These are phyloP conservation scores for Sporisorium scitamineum DNA, from an alignment of 1,284 basidiomycete species.

Conservation along the genomic window DNA sequence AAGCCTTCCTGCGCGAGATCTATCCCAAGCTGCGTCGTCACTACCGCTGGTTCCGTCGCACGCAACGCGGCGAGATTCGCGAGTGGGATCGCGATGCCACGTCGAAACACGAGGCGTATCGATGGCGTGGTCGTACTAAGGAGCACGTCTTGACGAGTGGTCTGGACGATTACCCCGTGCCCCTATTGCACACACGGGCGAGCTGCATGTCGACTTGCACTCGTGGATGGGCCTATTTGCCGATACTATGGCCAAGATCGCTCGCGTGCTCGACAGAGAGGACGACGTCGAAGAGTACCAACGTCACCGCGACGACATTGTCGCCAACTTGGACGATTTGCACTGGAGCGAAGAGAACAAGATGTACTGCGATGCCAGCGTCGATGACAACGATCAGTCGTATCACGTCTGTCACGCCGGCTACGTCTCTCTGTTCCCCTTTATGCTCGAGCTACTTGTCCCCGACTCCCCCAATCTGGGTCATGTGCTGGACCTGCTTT, in stretches of 20 bases:
- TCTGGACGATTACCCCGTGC: slow-evolving; percentile 94
- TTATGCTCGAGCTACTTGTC: slow-evolving; percentile 78
- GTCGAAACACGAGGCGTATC: slow-evolving; percentile 87
- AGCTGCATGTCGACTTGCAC: slow-evolving; percentile 90
- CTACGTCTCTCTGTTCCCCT: slow-evolving; percentile 92
- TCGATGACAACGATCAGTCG: slow-evolving; percentile 87
- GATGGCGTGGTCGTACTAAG: slow-evolving; percentile 91
- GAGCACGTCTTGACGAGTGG: slow-evolving; percentile 90
- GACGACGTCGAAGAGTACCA: slow-evolving; percentile 83
- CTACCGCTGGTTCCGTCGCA: slow-evolving; percentile 94
- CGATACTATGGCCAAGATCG: slow-evolving; percentile 63
- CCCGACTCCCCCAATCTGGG: slow-evolving; percentile 82
- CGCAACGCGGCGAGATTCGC: slow-evolving; percentile 86
- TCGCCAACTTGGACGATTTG: slow-evolving; percentile 88
- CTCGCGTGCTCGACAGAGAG: slow-evolving; percentile 75
- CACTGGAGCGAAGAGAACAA: slow-evolving; percentile 89
- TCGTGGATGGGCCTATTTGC: slow-evolving; percentile 88
- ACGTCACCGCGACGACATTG: slow-evolving; percentile 81
- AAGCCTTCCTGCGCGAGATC: slow-evolving; percentile 80
- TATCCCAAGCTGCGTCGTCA: slow-evolving; percentile 87
- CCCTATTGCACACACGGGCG: slow-evolving; percentile 83
- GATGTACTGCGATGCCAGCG: slow-evolving; percentile 91
- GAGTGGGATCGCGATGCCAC: slow-evolving; percentile 84
- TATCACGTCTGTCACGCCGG: slow-evolving; percentile 89
- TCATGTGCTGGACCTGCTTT: slow-evolving; percentile 81